Conservation (phyloP, 768 basidiomycete species). For the Panus rudis region DNA sequence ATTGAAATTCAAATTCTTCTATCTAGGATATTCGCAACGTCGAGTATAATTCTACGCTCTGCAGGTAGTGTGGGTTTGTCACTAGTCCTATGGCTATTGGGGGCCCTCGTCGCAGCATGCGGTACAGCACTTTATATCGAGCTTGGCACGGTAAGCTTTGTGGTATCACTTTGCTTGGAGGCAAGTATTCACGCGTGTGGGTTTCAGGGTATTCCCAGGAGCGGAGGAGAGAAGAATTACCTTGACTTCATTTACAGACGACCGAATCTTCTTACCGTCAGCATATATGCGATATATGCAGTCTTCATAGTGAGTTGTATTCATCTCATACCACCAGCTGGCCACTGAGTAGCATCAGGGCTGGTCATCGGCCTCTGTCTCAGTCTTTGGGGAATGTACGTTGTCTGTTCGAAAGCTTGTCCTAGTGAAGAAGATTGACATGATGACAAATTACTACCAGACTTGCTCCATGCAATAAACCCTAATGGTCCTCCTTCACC, state of each 20-base stretch:
- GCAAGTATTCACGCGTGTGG: not conserved
- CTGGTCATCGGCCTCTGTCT: conserved; percentile 47
- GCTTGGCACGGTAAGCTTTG: conserved; percentile 53
- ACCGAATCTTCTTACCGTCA: conserved; percentile 56
- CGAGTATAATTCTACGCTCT: conserved; percentile 55
- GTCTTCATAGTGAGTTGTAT: conserved; percentile 43
- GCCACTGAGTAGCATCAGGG: conserved; percentile 32
- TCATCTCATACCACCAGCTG: not conserved
- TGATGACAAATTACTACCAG: conserved; percentile 28
- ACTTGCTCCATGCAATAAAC: conserved; percentile 48
- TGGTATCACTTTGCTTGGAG: not conserved
- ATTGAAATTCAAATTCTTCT: not conserved
- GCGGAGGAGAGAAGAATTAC: conserved; percentile 73
- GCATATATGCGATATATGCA: conserved; percentile 50
- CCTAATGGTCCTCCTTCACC: conserved; percentile 36
- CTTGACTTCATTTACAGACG: conserved; percentile 61
- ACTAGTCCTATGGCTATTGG: conserved; percentile 64
- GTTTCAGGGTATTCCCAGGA: conserved; percentile 55
- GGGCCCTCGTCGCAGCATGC: conserved; percentile 53
- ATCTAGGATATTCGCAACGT: conserved; percentile 61
- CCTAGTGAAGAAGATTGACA: too few relatives aligned
- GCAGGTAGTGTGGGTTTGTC: conserved; percentile 68
- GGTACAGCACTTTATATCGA: conserved; percentile 73
- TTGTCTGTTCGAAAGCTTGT: not conserved
- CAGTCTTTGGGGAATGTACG: conserved; percentile 71